Evolutionary conservation across 345 rosid genomes (phyloP).

Genomic region (Cardiospermum halicacabum): DNA sequence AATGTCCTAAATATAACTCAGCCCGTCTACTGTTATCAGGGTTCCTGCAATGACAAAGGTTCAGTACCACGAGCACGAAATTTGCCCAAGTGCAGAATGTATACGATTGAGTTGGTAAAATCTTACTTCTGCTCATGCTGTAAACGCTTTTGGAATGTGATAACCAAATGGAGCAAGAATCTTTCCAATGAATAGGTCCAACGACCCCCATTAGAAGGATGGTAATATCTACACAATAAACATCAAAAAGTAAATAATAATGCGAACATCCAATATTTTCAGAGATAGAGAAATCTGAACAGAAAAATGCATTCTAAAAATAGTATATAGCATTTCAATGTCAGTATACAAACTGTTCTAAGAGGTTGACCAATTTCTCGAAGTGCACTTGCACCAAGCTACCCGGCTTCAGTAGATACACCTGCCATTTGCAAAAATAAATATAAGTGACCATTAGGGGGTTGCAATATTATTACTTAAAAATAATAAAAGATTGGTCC

Average conservation of each 20-base stretch:
- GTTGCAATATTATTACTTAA: slow-evolving; percentile 12
- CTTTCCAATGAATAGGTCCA: slow-evolving; percentile 98
- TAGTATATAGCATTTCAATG: slow-evolving; percentile 17
- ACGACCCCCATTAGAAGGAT: slow-evolving; percentile 98
- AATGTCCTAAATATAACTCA: slow-evolving; percentile 50
- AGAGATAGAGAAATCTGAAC: too few species aligned
- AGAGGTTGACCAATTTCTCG: slow-evolving; percentile 89
- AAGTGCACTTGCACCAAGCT: slow-evolving; percentile 68
- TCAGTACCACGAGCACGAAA: slow-evolving; percentile 27
- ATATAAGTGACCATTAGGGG: slow-evolving; percentile 19
- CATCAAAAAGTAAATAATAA: slow-evolving; percentile 8
- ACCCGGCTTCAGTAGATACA: slow-evolving; percentile 76
- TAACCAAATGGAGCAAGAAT: slow-evolving; percentile 69
- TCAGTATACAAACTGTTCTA: slow-evolving; percentile 85
- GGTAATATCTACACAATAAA: slow-evolving; percentile 65
- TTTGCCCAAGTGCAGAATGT: slow-evolving; percentile 12
- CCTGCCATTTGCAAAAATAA: slow-evolving; percentile 44
- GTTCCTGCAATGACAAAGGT: slow-evolving; percentile 46
- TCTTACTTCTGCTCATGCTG: slow-evolving; percentile 84
- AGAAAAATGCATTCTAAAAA: slow-evolving; percentile 11
- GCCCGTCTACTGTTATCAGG: slow-evolving; percentile 28
- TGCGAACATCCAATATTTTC: too few species aligned
- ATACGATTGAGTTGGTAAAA: slow-evolving; percentile 18
- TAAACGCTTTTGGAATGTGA: slow-evolving; percentile 85
- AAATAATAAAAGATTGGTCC: slow-evolving; percentile 16